Base-by-base conservation (phyloP, 2,329 filamentous ascomycete genomes). In the Magnaporthiopsis rhizophila region DNA sequence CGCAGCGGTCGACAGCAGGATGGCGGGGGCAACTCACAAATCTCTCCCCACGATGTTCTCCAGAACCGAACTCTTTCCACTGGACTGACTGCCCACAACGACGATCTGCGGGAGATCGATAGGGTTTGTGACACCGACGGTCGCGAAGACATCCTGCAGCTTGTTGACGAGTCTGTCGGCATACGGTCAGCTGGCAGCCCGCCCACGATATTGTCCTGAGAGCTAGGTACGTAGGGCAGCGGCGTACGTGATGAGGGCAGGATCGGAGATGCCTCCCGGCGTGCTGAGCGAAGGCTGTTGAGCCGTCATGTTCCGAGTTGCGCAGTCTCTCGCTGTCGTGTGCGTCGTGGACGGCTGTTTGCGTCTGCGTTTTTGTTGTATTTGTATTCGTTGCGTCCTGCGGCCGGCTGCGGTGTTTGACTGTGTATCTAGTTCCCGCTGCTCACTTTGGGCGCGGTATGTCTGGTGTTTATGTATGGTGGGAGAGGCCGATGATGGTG, bases 41-140 rank as follows among this genome's bases (percentile, higher is more conserved):
- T 99, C 95, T 82, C 95, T 87, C 66, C 95, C 95, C 65, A 99
- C 95, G 73, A 99, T 99, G 75, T 99, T 99, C 79, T 99, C 95
- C 73, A 99, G 80, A 71, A 99, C 95, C 24, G 95, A 99, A 84
- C 92, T 97, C 88, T 99, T 99, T 80, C 95, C 95, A 78, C 94
- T 97, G 26, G 95, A 99, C 81, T 99, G 95, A 78, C 93, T 97
- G 74, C 95, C 95, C 65, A 99, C 95, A 70, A 99, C 95, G 71
- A 90, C 94, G 76, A 99, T 99, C 82, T 99, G 95, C 64, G 95
- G 95, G 68, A 99, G 81, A 81, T 99, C 95, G 83, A 99, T 99
- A 67, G 95, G 95, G 79, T 99, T 99, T 86, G 97, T 95, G 74
- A 98, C 95, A 71, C 95, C 95, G 71, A 99, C 95, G 58, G 95